Base-by-base conservation (phyloP, 2,329 filamentous ascomycete genomes). In the Neopestalotiopsis clavispora region DNA sequence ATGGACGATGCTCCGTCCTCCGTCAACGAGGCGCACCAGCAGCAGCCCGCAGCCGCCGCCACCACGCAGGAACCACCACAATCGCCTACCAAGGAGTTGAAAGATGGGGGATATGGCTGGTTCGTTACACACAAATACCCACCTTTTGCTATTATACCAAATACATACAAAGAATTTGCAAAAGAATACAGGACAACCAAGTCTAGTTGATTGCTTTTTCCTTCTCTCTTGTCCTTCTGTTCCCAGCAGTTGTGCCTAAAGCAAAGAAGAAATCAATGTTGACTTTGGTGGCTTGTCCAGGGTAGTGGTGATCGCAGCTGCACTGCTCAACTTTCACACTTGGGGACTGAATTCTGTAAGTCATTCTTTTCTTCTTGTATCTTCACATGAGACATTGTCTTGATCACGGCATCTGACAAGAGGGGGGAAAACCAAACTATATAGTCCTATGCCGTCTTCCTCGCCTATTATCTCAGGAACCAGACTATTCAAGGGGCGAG, bases 281-380 rank as follows among this genome's bases (percentile, higher is more conserved):
- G 67, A 65, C 57, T 69, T 67, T 56, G 6, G 32, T 45, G 13
- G 59, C 12, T 66, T 32, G 30, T 69, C 12, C 65, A 84, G 82
- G 83, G 84, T 89, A 28, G 88, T 89, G 67, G 85, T 88, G n/a
- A 74, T 81, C 2, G 84, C 83, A 52, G 81, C 85, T 70, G 84
- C 86, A 65, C 78, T 88, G 70, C 85, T 92, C 68, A 92, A 92
- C 75, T 88, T 85, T 7, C 91, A 94, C 75, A 93, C 91, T 1
- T 94, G 92, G 92, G 92, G 92, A 7, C 81, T 94, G 70, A 94
- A 94, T 77, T 89, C 87, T 68, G 86, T 89, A 72, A 68, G 85
- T 62, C 23, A 0, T 28, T 28, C 1, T 28, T 28, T 28, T 28
- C 23, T 28, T 28, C 23, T 28, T 28, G 23, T 28, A 28, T 28